Conservation (phyloP, 768 basidiomycete species). For the Amanita pallidorosea region DNA sequence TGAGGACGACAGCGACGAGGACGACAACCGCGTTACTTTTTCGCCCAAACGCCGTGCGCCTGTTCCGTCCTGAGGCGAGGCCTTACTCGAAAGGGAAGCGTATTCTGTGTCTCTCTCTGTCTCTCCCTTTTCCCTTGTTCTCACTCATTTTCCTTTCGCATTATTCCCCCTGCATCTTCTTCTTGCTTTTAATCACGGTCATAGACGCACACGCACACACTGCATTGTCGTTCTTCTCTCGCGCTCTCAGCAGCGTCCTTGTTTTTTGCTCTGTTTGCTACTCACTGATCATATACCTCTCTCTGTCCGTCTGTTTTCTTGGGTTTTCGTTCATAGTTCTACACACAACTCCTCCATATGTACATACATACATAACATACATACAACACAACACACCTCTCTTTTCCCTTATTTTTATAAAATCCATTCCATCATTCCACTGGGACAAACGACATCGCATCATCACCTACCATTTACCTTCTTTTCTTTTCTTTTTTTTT, state of each 20-base stretch:
- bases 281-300: constrained; percentile 2
- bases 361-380: neutral
- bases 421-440: neutral
- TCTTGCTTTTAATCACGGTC: neutral
- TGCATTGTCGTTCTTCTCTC: neutral
- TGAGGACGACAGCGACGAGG: constrained; percentile 12
- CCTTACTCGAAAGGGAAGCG: neutral
- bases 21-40: constrained; percentile 20
- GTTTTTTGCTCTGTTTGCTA: neutral
- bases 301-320: neutral
- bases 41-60: constrained; percentile 15
- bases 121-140: neutral
- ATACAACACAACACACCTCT: neutral
- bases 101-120: neutral
- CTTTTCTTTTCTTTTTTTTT: too few species aligned
- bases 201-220: neutral
- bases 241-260: neutral
- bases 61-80: neutral
- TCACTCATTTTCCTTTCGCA: neutral
- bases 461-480: too few species aligned
- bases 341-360: neutral
- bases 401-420: neutral
- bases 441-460: too few species aligned
- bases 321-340: constrained; percentile 2
- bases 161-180: neutral